Percentiles rank a stretch among this genome's conserved stretches.
Evolutionary conservation across 2,329 filamentous ascomycete species (phyloP).

Genomic region (Penicillium fuscoglaucum): DNA sequence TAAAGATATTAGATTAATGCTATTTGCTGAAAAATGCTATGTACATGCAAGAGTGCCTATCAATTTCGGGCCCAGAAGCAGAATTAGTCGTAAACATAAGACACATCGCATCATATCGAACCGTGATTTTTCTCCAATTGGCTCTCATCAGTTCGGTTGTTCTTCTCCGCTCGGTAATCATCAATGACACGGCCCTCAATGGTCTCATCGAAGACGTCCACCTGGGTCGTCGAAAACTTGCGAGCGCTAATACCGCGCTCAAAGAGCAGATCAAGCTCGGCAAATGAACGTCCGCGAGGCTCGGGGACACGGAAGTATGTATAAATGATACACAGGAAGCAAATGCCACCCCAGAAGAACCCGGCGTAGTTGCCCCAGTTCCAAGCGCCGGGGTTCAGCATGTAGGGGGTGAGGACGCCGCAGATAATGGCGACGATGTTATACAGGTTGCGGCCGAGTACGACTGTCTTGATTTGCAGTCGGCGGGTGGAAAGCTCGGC

Average conservation of each 20-base stretch:
- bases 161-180: slow-evolving; percentile 44
- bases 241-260: slow-evolving; percentile 70
- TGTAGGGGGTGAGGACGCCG: slow-evolving; percentile 82
- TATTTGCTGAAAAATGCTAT: slow-evolving; percentile 6
- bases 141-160: slow-evolving; percentile 53
- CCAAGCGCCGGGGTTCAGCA: slow-evolving; percentile 86
- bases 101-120: slow-evolving; percentile 19
- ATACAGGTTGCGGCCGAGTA: slow-evolving; percentile 77
- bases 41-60: slow-evolving; percentile 1
- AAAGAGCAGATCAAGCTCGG: slow-evolving; percentile 82
- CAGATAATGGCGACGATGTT: slow-evolving; percentile 81
- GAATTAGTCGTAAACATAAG: slow-evolving; percentile 22
- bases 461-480: slow-evolving; percentile 88
- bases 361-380: slow-evolving; percentile 84
- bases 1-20: slow-evolving; percentile 4
- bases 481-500: slow-evolving; percentile 79
- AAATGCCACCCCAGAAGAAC: slow-evolving; percentile 84
- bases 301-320: slow-evolving; percentile 80
- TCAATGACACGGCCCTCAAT: slow-evolving; percentile 31
- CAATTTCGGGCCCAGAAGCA: background rate
- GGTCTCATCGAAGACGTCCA: slow-evolving; percentile 56
- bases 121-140: slow-evolving; percentile 53
- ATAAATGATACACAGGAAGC: slow-evolving; percentile 78
- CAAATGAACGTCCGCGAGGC: slow-evolving; percentile 76
- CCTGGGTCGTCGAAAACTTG: slow-evolving; percentile 64